phyloP scores from a whole-genome alignment of 1,284 basidiomycete species.

The Ustilago tritici region DNA sequence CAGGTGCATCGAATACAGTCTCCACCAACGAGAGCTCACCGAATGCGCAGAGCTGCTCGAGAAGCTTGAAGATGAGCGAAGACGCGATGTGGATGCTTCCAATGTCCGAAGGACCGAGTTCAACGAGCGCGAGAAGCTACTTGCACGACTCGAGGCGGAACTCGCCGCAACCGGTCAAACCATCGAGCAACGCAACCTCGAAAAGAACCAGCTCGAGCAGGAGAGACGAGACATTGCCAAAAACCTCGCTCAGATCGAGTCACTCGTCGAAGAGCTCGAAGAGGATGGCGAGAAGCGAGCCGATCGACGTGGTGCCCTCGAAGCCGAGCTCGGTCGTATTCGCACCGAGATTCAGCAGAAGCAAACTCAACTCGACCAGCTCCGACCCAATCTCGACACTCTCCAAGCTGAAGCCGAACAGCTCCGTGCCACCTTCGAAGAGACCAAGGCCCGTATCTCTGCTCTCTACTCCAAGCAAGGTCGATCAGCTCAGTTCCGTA shows the following conservation, averaged over 20 bases:
- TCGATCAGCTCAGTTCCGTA: slow-evolving; percentile 62
- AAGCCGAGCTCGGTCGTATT: slow-evolving; percentile 75
- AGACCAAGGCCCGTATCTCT: slow-evolving; percentile 56
- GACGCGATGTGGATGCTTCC: slow-evolving; percentile 79
- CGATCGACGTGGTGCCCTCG: slow-evolving; percentile 72
- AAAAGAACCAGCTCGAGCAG: slow-evolving; percentile 79
- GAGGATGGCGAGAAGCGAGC: slow-evolving; percentile 67
- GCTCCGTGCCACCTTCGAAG: slow-evolving; percentile 74
- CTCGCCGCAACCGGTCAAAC: slow-evolving; percentile 80
- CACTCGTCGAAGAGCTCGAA: slow-evolving; percentile 83
- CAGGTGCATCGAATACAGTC: slow-evolving; percentile 92
- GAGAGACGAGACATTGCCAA: slow-evolving; percentile 74
- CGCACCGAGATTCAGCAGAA: slow-evolving; percentile 46
- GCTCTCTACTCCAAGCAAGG: slow-evolving; percentile 65
- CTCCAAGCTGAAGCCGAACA: slow-evolving; percentile 75
- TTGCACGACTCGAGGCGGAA: slow-evolving; percentile 77
- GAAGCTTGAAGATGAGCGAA: slow-evolving; percentile 78
- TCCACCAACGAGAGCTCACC: slow-evolving; percentile 89
- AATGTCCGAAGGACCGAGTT: slow-evolving; percentile 85
- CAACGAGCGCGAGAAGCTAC: slow-evolving; percentile 83
- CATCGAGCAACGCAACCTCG: slow-evolving; percentile 78
- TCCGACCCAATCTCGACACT: slow-evolving; percentile 79
- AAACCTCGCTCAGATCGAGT: slow-evolving; percentile 80
- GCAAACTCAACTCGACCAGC: slow-evolving; percentile 63
- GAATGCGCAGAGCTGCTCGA: slow-evolving; percentile 87